Conservation (phyloP, 805 yeast genomes). For the Candida nanaspora region DNA sequence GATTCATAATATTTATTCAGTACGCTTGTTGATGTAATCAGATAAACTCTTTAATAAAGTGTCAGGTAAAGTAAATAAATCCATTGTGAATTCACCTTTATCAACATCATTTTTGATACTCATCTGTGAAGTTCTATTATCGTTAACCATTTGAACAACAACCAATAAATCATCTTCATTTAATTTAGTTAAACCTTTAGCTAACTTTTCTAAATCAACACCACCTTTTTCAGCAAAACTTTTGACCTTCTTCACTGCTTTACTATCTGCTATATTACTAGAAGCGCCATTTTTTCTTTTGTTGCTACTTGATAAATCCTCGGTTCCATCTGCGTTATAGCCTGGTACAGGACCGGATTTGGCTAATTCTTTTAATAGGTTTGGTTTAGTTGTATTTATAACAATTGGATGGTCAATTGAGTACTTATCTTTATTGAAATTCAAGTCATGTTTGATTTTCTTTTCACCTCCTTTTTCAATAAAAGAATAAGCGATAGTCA, state of each 20-base stretch:
- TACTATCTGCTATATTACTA: slow-evolving; percentile 22
- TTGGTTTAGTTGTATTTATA: slow-evolving; percentile 71
- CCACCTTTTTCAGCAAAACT: slow-evolving; percentile 59
- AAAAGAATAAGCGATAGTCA: slow-evolving; percentile 69
- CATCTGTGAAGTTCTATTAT: slow-evolving; percentile 91
- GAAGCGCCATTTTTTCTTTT: slow-evolving; percentile 14
- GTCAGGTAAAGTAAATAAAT: slow-evolving; percentile 88
- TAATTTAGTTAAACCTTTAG: slow-evolving; percentile 81
- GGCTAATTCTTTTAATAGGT: slow-evolving; percentile 59
- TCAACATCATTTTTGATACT: slow-evolving; percentile 92
- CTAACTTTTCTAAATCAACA: slow-evolving; percentile 84
- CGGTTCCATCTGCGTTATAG: slow-evolving; percentile 8
- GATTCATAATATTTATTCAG: no score
- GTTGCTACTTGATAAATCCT: slow-evolving; percentile 5
- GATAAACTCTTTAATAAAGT: slow-evolving; percentile 83
- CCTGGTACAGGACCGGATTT: slow-evolving; percentile 83
- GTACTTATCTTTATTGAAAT: slow-evolving; percentile 72
- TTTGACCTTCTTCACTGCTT: slow-evolving; percentile 44
- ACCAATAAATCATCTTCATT: slow-evolving; percentile 89
- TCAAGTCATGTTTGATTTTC: slow-evolving; percentile 81
- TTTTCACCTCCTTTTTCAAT: slow-evolving; percentile 87
- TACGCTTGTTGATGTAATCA: slow-evolving; percentile 84
- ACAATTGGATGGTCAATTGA: slow-evolving; percentile 69
- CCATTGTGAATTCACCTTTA: slow-evolving; percentile 96
- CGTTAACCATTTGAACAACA: slow-evolving; percentile 96